Evolutionary conservation across 2,329 filamentous ascomycete species (phyloP), one percentile per base, ranked within the genome.

Genomic region (Fusarium udum): DNA sequence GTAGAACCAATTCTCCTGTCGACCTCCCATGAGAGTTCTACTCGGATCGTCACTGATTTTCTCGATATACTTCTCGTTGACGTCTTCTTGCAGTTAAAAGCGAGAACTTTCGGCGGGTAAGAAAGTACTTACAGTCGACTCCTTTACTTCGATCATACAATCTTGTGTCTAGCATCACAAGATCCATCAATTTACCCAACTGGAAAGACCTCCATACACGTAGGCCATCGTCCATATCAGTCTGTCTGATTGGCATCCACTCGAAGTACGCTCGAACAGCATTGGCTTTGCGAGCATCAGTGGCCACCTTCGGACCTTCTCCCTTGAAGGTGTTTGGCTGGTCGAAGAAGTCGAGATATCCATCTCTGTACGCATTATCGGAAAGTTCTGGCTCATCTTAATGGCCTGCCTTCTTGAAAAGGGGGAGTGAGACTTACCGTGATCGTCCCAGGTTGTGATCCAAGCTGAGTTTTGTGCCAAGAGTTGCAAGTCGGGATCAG

Each of bases 201-300:
- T 62, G 22, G 2, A 62, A 62, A 0, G 39, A 37, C 7, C 60
- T 32, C 60, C 60, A 62, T 6, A 62, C 52, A 1, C 52, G 40
- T 3, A 62, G 13, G 2, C 60, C 60, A 14, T 62, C 60, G n/a
- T 62, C 60, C 37, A 62, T 57, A 3, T 62, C 60, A 15, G 52
- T 39, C 31, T 62, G 60, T 16, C 58, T 62, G 14, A 62, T 62
- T 4, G 60, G 60, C 60, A 62, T 62, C 52, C 60, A 62, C 34
- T 62, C 60, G 2, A 62, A 62, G n/a, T 62, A 62, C 5, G 60
- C 60, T 1, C 60, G 60, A 22, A 62, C 60, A 11, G 60, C 52
- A 34, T 62, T 58, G 1, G 60, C 40, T 32, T 62, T 62, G 32
- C 60, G 60, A 15, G 60, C 52, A 32, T 62, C 60, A 1, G 60